These are phyloP conservation scores for Linnemannia exigua DNA, from an alignment of 192 early-diverging fungal species.

Conservation along the genomic window DNA sequence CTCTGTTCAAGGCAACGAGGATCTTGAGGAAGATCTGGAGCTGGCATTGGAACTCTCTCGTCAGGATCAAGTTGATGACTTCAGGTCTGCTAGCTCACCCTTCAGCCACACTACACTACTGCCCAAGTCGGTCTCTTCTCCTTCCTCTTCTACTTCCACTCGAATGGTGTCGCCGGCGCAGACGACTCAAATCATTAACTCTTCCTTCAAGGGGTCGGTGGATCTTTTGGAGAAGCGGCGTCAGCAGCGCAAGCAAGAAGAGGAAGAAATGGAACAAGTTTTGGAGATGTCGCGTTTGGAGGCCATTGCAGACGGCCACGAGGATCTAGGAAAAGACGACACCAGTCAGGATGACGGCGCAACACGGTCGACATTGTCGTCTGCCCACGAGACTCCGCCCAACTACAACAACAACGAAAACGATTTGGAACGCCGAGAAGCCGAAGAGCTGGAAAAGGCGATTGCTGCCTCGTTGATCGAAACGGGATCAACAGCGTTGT, in stretches of 20 bases:
- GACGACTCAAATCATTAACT: neutral
- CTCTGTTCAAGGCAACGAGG: neutral
- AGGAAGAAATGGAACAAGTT: constrained; percentile 51
- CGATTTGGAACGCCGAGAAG: neutral
- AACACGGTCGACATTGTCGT: neutral
- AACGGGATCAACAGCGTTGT: neutral
- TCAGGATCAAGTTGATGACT: neutral
- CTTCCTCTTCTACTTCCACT: neutral
- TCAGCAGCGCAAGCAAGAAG: constrained; percentile 35
- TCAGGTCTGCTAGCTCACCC: too few species aligned
- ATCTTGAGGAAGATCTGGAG: constrained; percentile 16
- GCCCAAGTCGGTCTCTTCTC: neutral
- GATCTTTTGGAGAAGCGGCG: constrained; percentile 35
- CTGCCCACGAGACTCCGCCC: neutral
- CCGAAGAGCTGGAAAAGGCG: constrained; percentile 34
- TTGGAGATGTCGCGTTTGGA: constrained; percentile 43
- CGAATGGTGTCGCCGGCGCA: neutral
- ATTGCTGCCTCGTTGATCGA: constrained; percentile 39
- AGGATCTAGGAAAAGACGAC: neutral
- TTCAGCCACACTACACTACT: neutral
- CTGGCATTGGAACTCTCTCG: constrained; percentile 30
- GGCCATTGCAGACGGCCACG: constrained; percentile 44
- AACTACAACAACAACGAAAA: neutral
- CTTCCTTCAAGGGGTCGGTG: constrained; percentile 1
- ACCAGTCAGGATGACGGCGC: neutral